Conservation (phyloP, 78 protist genomes). For the Trichosphaerium sp. region DNA sequence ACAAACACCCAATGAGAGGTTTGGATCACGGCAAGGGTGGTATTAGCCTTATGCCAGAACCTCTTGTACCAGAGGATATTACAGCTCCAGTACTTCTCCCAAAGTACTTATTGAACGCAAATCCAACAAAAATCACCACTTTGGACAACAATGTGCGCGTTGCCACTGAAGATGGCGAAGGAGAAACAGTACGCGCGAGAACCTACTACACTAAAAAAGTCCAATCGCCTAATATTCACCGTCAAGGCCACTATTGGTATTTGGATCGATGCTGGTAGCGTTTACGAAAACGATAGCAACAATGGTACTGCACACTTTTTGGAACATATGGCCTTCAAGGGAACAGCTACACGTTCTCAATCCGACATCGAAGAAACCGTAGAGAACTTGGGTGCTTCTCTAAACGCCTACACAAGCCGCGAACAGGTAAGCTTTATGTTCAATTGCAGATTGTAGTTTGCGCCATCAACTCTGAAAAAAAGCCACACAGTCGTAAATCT, state of each 20-base stretch:
- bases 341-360: conserved; percentile 63
- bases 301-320: conserved; percentile 96
- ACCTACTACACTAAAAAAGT: neutral
- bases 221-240: neutral
- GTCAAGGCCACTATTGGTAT: conserved; percentile 70
- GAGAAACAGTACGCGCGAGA: conserved; percentile 45
- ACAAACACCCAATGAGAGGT: too few species aligned
- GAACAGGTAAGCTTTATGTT: too few species aligned
- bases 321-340: conserved; percentile 94
- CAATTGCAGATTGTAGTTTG: too few species aligned
- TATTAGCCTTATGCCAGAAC: too few species aligned
- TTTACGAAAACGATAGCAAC: conserved; percentile 80
- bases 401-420: conserved; percentile 93
- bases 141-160: conserved; percentile 82
- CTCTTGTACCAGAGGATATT: too few species aligned
- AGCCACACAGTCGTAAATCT: too few species aligned
- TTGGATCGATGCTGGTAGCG: conserved; percentile 88
- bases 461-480: too few species aligned
- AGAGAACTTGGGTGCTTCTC: conserved; percentile 90
- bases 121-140: conserved; percentile 48
- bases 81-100: too few species aligned
- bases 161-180: conserved; percentile 66
- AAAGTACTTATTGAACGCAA: too few species aligned
- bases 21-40: too few species aligned
- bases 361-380: conserved; percentile 62